Evolutionary conservation across 2,329 filamentous ascomycete species (phyloP), one percentile per base, ranked within the genome.

Genomic region (Xylaria sp.): DNA sequence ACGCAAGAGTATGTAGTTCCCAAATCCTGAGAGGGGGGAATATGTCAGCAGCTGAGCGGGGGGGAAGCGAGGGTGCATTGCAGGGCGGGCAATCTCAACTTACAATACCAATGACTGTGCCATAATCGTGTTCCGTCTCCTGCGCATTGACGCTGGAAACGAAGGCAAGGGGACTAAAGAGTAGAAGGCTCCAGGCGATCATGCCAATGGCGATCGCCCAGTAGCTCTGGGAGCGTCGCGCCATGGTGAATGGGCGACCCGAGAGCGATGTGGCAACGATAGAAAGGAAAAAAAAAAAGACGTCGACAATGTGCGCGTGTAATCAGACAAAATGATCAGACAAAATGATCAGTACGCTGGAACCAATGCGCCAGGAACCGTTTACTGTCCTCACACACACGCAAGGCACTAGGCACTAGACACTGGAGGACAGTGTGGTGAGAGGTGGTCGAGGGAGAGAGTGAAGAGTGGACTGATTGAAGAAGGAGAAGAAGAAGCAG

Each of bases 71-170:
- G 1, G 19, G 27, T 19, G 13, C 41, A 19, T n/a, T n/a, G 15
- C n/a, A n/a, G 19, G 3, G 29, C 21, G 9, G 31, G 55, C 15
- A 13, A 29, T 38, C 31, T 33, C 3, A 40, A 83, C 83, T 77
- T 79, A 85, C 92, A 81, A 97, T 97, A 87, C 93, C 93, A 74
- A 97, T 93, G 72, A 97, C 92, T 73, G 90, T 94, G 77, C 92
- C 92, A 79, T 92, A 91, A 75, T 87, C 89, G 61, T 93, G 89
- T 70, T 86, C 83, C 1, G 41, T 11, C 72, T 93, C 88, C 68
- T 92, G 86, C 60, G 90, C 87, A 73, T 85, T 81, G 64, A 89
- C 94, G 69, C 89, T 85, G 79, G 90, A 88, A 70, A 96, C 87
- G 75, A 98, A 90, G 68, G 93, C 90, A 75, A 97, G 84, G 70